Conservation (phyloP, 306 rosid genomes). For the Gynostemma pentaphyllum region DNA sequence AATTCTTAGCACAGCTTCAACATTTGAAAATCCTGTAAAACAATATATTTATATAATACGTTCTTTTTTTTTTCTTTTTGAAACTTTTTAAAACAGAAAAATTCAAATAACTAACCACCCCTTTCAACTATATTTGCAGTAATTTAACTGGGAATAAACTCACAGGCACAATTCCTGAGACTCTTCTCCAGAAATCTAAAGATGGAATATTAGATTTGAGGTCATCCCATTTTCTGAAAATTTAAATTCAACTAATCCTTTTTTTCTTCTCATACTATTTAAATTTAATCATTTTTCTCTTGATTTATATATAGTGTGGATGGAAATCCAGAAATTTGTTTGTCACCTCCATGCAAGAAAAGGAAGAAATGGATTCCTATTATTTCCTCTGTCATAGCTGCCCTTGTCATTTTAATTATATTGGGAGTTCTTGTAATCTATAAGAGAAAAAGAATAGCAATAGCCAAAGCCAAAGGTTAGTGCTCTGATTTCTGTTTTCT, state of each 20-base stretch:
- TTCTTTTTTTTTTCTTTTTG: no score
- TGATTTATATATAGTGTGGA: no score
- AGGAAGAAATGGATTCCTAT: slow-evolving; percentile 18
- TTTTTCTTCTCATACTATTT: not conserved
- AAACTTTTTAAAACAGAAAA: no score
- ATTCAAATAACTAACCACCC: no score
- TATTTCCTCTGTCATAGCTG: not conserved
- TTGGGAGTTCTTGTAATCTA: not conserved
- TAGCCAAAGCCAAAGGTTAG: no score
- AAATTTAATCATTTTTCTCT: no score
- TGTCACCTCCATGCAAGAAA: not conserved
- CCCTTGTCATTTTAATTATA: no score
- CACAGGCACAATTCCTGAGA: slow-evolving; percentile 14
- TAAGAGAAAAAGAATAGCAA: no score
- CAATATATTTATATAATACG: not conserved
- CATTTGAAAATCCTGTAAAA: slow-evolving; percentile 23
- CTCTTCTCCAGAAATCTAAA: slow-evolving; percentile 2
- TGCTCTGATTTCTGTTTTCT: no score
- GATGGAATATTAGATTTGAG: not conserved
- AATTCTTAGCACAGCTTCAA: slow-evolving; percentile 14
- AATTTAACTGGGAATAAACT: slow-evolving; percentile 12
- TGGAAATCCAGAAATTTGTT: slow-evolving; percentile 15
- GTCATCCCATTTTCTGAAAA: not conserved
- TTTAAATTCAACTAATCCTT: not conserved
- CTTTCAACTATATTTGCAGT: slow-evolving; percentile 1